phyloP scores from a whole-genome alignment of 2,329 filamentous ascomycete species.

The Cercospora sp. region DNA sequence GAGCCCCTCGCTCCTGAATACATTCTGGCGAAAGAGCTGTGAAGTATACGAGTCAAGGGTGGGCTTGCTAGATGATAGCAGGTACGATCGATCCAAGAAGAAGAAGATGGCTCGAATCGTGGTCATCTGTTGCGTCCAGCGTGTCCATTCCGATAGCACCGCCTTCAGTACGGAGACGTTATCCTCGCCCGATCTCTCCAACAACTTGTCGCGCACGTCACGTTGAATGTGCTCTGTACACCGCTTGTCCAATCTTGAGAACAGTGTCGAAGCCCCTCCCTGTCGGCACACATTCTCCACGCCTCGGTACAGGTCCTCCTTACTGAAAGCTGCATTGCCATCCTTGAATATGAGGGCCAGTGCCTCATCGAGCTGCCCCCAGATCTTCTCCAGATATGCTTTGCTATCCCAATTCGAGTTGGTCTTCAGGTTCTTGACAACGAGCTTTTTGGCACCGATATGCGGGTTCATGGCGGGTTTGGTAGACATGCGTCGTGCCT shows the following conservation, averaged over 20 bases:
- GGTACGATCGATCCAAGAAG: slow-evolving; percentile 87
- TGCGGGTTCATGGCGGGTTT: slow-evolving; percentile 65
- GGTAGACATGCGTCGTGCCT: slow-evolving; percentile 28
- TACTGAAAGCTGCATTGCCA: slow-evolving; percentile 60
- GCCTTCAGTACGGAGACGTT: slow-evolving; percentile 65
- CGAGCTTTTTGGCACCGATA: slow-evolving; percentile 76
- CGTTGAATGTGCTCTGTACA: slow-evolving; percentile 65
- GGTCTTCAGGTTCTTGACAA: slow-evolving; percentile 87
- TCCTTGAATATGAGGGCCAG: slow-evolving; percentile 72
- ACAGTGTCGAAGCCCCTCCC: slow-evolving; percentile 68
- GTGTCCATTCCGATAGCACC: slow-evolving; percentile 66
- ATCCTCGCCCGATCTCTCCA: slow-evolving; percentile 57
- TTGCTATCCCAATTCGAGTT: slow-evolving; percentile 66
- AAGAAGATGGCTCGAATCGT: slow-evolving; percentile 87
- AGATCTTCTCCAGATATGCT: slow-evolving; percentile 75
- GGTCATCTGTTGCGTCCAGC: slow-evolving; percentile 77
- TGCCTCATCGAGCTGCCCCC: slow-evolving; percentile 71
- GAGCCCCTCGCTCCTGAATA: slow-evolving; percentile 57
- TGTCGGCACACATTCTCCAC: slow-evolving; percentile 90
- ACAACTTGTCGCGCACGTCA: slow-evolving; percentile 59
- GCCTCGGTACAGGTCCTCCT: slow-evolving; percentile 85
- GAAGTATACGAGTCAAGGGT: slow-evolving; percentile 82
- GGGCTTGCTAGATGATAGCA: slow-evolving; percentile 70
- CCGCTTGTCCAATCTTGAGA: slow-evolving; percentile 63
- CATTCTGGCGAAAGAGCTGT: slow-evolving; percentile 66